These are phyloP conservation scores for Aspergillus fijiensis DNA, from an alignment of 2,329 filamentous ascomycete species.

Conservation along the genomic window DNA sequence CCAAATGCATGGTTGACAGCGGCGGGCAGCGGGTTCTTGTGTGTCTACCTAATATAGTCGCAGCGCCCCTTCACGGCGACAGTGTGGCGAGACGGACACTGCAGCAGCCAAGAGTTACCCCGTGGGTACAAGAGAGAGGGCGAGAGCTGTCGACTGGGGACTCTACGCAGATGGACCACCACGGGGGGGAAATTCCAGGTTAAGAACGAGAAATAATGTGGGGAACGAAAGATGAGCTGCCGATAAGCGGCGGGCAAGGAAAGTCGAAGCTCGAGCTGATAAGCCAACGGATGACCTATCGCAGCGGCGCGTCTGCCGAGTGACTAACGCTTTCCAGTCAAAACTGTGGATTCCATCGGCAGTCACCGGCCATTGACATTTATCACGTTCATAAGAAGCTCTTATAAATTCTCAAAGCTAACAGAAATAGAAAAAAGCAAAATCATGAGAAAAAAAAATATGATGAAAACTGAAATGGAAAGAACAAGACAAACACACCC, in stretches of 20 bases:
- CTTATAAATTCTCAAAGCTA: constrained; percentile 3
- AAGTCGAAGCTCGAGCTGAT: neutral
- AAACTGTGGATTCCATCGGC: constrained; percentile 1
- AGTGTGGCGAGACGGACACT: neutral
- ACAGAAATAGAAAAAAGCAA: constrained; percentile 9
- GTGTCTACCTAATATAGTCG: neutral
- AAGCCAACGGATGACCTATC: constrained; percentile 2
- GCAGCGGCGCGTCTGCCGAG: neutral
- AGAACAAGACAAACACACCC: neutral
- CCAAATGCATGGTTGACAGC: constrained; percentile 43
- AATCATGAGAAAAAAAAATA: neutral
- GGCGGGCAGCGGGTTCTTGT: constrained; percentile 5
- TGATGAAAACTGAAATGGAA: neutral
- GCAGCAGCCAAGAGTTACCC: neutral
- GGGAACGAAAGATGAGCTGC: neutral
- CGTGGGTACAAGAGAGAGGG: neutral
- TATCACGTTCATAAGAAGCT: neutral
- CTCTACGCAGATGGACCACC: neutral
- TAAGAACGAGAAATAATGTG: neutral
- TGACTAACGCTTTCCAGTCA: constrained; percentile 10
- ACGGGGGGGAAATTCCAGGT: neutral
- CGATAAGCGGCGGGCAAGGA: constrained; percentile 2
- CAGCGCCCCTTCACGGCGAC: neutral
- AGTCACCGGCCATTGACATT: neutral
- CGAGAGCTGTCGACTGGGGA: neutral